These are phyloP conservation scores for Fusarium liriodendri DNA, from an alignment of 2,329 filamentous ascomycete genomes.

Conservation along the genomic window DNA sequence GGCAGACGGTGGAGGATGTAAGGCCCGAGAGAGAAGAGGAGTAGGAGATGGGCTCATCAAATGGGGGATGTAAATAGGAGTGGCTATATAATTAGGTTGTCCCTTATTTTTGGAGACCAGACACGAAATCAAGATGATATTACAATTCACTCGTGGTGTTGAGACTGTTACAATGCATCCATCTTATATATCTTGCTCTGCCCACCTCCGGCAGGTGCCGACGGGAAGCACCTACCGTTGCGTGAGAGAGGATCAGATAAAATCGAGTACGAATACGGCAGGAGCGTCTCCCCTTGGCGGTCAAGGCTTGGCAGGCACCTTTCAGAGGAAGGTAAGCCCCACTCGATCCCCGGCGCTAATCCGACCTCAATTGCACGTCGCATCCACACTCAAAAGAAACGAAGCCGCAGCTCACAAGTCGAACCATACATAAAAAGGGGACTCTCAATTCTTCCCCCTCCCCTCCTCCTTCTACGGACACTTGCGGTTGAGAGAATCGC, in stretches of 20 bases:
- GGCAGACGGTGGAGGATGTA: not conserved
- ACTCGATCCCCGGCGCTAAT: constrained; percentile 16
- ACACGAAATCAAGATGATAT: constrained; percentile 38
- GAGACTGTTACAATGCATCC: not conserved
- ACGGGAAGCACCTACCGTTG: not conserved
- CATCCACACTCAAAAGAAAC: constrained; percentile 6
- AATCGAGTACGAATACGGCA: constrained; percentile 41
- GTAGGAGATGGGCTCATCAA: constrained; percentile 8
- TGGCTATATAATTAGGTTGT: constrained; percentile 44
- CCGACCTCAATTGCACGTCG: constrained; percentile 21
- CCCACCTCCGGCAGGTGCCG: not conserved
- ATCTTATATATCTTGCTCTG: not conserved
- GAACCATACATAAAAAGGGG: constrained; percentile 32
- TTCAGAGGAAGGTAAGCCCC: constrained; percentile 21
- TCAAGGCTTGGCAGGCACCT: constrained; percentile 36
- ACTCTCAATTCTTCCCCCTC: not conserved
- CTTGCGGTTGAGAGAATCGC: not conserved
- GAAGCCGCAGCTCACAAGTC: constrained; percentile 10
- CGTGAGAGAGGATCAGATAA: not conserved
- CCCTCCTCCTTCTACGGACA: not conserved
- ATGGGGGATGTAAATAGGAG: constrained; percentile 38
- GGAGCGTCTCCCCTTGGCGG: constrained; percentile 2
- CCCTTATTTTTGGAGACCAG: constrained; percentile 42
- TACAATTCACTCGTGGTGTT: constrained; percentile 13
- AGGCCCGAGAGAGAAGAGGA: not conserved